Percentiles rank a stretch among this genome's conserved stretches.
phyloP scores from a whole-genome alignment of 2,329 filamentous ascomycete genomes.

The Lasiodiplodia hormozganensis region DNA sequence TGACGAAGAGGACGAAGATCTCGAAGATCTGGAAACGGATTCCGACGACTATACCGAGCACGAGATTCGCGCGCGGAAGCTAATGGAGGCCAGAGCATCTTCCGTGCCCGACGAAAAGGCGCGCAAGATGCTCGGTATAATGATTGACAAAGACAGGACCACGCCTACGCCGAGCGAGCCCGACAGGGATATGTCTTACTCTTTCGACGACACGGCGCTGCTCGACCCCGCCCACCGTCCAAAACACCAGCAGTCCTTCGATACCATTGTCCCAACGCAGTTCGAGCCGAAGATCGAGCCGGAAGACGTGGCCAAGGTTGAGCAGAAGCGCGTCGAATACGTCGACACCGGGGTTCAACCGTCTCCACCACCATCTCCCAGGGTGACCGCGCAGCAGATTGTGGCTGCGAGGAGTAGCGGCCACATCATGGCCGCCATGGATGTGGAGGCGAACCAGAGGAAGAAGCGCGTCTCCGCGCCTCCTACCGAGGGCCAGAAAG shows the following conservation, averaged over 20 bases:
- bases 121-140: constrained; percentile 54
- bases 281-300: not conserved
- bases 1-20: constrained; percentile 69
- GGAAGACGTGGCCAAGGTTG: constrained; percentile 29
- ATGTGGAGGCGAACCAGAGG: constrained; percentile 76
- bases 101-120: constrained; percentile 53
- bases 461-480: constrained; percentile 67
- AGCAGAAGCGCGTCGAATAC: constrained; percentile 59
- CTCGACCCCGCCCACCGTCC: not conserved
- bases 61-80: constrained; percentile 48
- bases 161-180: constrained; percentile 15
- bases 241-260: constrained; percentile 13
- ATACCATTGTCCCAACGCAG: not conserved
- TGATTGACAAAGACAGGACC: constrained; percentile 29
- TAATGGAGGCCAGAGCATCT: constrained; percentile 50
- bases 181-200: constrained; percentile 35
- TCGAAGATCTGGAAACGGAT: constrained; percentile 66
- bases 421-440: constrained; percentile 31
- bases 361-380: constrained; percentile 80
- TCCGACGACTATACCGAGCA: constrained; percentile 64
- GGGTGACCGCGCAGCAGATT: constrained; percentile 39
- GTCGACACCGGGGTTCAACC: constrained; percentile 81
- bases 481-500: constrained; percentile 23
- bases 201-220: constrained; percentile 4
- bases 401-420: constrained; percentile 35